Evolutionary conservation across 352 stramenopile genomes (phyloP), one percentile per base, ranked within the genome.

Genomic region (Phytophthora pinifolia): DNA sequence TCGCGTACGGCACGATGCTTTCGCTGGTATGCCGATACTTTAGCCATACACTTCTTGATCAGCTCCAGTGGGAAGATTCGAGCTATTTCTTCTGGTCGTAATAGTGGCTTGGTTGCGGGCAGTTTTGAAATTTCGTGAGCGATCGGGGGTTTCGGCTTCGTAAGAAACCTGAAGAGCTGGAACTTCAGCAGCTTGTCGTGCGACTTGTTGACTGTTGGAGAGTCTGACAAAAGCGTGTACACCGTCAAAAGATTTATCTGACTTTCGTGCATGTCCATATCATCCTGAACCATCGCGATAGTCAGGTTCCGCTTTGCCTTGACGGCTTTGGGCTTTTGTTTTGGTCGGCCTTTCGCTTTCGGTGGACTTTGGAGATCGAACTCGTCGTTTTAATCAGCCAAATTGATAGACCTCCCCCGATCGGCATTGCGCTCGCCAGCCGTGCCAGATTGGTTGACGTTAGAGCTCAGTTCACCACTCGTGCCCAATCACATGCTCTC

Each of bases 231-330:
- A 30, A 48, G 2, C 9, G 48, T 18, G 7, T 20, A 35, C 6
- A 54, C 25, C 12, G 34, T 35, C 7, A 47, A 9, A 9, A 59
- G 27, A 31, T 30, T 64, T 9, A 53, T 15, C 33, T 45, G 4
- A 6, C 13, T 13, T 27, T 49, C 10, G 25, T 56, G 14, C 25
- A 51, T 44, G 1, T 45, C 29, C 17, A 52, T 31, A n/a, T 53
- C 48, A 13, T 63, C 34, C 29, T 54, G 27, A 9, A 51, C 32
- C 48, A 54, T 46, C 6, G 5, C 12, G 9, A 54, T 41, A 13
- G 15, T 10, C 12, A 18, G 25, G 2, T 54, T 65, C 15, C 42
- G 29, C 30, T 46, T 65, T 31, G 57, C 31, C 38, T 54, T 65
- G 9, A 49, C 42, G 12, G 36, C 39, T 33, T 29, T 14, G 0